Base-by-base conservation (phyloP, 208 protist species). In the Angomonas ambiguus region DNA sequence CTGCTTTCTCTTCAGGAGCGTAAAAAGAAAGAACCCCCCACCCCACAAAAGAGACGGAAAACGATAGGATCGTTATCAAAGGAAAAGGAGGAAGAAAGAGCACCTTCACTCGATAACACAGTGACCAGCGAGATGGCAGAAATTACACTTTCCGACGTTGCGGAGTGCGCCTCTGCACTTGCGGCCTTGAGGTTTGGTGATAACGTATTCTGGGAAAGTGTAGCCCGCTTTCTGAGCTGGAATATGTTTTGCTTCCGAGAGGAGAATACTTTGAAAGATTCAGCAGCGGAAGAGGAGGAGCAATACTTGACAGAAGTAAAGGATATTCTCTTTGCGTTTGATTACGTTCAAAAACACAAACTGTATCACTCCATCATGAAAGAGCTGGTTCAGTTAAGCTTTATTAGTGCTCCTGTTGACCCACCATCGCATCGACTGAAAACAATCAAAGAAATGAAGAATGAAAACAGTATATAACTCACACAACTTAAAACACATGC, bases 271-370 rank as follows among this genome's bases (percentile, higher is more conserved):
- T 20, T 24, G 45, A 13, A 8, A n/a, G 18, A 24, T n/a, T n/a
- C 20, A 20, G 58, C 20, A 5, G 48, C 3, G 2, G 55, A n/a
- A 16, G 22, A 53, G 4, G 41, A 56, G 31, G 6, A 71, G 28
- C 2, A 34, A 57, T 38, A 85, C 1, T 33, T 86, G 34, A 34
- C 38, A 11, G 73, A 87, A 33, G 62, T 83, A 60, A 77, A 82
- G 0, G 72, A 90, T 60, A 67, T 95, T 56, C 65, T 71, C 63
- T 95, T 93, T 77, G 85, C 89, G 5, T 53, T 91, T 10, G 82
- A 92, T 55, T 79, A 81, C 38, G 84, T 82, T 11, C 62, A 74
- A 22, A 76, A 72, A 20, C 31, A 8, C 2, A n/a, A 13, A 11
- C 56, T 63, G 3, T 95, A 90, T 67, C 76, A 91, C 48, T 18